Percentiles rank a stretch among this genome's conserved stretches.
phyloP scores from a whole-genome alignment of 306 rosid species.

The Erythrophleum fordii region DNA sequence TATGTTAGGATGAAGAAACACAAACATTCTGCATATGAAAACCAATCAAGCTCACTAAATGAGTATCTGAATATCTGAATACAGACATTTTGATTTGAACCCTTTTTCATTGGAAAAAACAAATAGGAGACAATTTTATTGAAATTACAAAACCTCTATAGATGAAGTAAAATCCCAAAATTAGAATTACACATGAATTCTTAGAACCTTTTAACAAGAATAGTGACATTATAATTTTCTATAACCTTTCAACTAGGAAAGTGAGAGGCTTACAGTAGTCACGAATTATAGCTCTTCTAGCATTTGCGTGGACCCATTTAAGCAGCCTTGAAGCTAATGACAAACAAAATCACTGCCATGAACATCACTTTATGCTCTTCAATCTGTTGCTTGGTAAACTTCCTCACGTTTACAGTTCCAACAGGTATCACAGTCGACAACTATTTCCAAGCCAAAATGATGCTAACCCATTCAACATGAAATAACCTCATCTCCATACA shows the following conservation, averaged over 20 bases:
- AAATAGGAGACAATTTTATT: slow-evolving; percentile 35
- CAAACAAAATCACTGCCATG: slow-evolving; percentile 28
- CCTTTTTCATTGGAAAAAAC: neutral
- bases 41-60: slow-evolving; percentile 28
- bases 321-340: slow-evolving; percentile 37
- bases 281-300: slow-evolving; percentile 33
- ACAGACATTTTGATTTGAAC: slow-evolving; percentile 37
- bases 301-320: slow-evolving; percentile 30
- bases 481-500: slow-evolving; percentile 23
- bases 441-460: slow-evolving; percentile 31
- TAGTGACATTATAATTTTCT: neutral
- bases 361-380: slow-evolving; percentile 30
- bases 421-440: slow-evolving; percentile 28
- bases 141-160: slow-evolving; percentile 40
- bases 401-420: slow-evolving; percentile 28
- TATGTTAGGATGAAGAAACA: neutral
- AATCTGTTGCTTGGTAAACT: slow-evolving; percentile 26
- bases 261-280: slow-evolving; percentile 21
- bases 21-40: neutral
- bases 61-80: neutral
- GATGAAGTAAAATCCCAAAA: slow-evolving; percentile 12
- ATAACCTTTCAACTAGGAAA: neutral
- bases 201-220: neutral
- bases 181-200: slow-evolving; percentile 28
- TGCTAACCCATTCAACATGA: slow-evolving; percentile 33